Conservation (phyloP, 306 rosid species). For the Malus sieversii region DNA sequence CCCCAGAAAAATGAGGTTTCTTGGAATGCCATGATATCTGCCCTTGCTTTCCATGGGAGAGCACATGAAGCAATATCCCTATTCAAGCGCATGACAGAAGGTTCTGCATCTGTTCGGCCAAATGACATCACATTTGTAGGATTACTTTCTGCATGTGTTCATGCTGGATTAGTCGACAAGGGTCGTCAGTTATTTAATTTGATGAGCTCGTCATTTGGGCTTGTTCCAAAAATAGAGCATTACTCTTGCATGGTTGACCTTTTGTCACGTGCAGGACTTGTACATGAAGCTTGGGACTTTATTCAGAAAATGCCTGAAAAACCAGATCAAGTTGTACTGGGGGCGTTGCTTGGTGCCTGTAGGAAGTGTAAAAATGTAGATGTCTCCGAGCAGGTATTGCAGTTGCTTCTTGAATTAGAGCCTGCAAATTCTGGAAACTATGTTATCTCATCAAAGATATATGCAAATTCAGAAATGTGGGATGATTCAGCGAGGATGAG, state of each 20-base stretch:
- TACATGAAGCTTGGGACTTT: conserved; percentile 79
- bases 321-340: conserved; percentile 71
- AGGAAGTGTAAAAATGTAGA: conserved; percentile 55
- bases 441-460: conserved; percentile 71
- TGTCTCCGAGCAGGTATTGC: conserved; percentile 56
- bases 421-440: conserved; percentile 88
- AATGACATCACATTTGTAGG: conserved; percentile 84
- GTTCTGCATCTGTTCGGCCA: conserved; percentile 49
- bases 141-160: conserved; percentile 92
- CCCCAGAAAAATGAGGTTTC: conserved; percentile 79
- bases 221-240: conserved; percentile 86
- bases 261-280: conserved; percentile 72
- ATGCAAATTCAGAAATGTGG: conserved; percentile 59
- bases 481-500: conserved; percentile 91
- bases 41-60: conserved; percentile 85
- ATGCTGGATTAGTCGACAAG: conserved; percentile 66
- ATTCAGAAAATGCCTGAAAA: conserved; percentile 78
- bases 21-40: conserved; percentile 96
- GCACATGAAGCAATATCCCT: conserved; percentile 65
- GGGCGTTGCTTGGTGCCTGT: conserved; percentile 88
- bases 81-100: conserved; percentile 58
- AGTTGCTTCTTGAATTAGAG: conserved; percentile 68
- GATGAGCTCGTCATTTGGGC: conserved; percentile 61
- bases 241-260: conserved; percentile 93
- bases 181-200: conserved; percentile 59